Percentiles rank a stretch among this genome's conserved stretches.
Evolutionary conservation across 768 basidiomycete species (phyloP).

Genomic region (Rhizopogon salebrosus): DNA sequence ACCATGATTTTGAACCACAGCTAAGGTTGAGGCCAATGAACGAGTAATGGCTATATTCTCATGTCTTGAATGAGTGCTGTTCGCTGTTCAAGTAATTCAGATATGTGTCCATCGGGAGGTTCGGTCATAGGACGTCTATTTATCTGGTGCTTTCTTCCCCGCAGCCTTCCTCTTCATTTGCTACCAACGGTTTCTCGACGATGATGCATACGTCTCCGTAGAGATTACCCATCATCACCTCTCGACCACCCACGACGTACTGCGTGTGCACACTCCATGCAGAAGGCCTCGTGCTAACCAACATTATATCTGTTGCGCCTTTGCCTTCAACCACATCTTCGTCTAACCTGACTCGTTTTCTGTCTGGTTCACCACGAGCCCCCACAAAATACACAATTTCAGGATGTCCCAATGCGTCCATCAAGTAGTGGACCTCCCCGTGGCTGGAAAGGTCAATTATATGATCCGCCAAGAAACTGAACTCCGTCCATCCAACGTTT

Average conservation of each 20-base stretch:
- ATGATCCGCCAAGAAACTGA: neutral
- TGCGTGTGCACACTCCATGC: neutral
- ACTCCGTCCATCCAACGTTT: neutral
- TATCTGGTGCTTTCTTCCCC: neutral
- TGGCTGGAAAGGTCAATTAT: neutral
- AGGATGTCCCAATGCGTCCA: neutral
- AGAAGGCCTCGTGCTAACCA: neutral
- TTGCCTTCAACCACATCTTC: neutral
- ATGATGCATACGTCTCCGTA: conserved; percentile 3
- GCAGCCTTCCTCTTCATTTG: neutral
- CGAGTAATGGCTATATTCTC: too few species aligned
- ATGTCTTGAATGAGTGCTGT: too few species aligned
- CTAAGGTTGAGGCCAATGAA: too few species aligned
- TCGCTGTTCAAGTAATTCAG: neutral
- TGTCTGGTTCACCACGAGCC: neutral
- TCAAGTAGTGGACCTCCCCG: neutral
- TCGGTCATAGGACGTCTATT: neutral
- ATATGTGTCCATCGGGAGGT: neutral
- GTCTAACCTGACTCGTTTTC: neutral
- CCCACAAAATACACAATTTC: neutral
- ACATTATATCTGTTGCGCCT: neutral
- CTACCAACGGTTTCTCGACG: neutral
- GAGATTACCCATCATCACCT: neutral
- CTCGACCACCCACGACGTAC: neutral
- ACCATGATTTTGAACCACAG: conserved; percentile 21